phyloP scores from a whole-genome alignment of 2,329 filamentous ascomycete genomes.

The Neofusicoccum parvum region DNA sequence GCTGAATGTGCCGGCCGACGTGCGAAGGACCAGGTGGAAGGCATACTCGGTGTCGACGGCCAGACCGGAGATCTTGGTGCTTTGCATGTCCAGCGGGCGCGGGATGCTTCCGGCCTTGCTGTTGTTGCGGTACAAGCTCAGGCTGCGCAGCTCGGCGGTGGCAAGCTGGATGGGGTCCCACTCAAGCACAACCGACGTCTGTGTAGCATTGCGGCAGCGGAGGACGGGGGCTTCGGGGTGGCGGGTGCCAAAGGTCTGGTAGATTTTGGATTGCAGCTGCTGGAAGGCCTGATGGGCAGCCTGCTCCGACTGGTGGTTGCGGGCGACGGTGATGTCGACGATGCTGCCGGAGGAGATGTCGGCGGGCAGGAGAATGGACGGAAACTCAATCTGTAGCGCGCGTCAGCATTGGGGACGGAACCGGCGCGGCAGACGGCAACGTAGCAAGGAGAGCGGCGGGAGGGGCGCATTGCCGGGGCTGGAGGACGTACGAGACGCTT shows the following conservation, averaged over 20 bases:
- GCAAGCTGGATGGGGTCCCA: conserved; percentile 95
- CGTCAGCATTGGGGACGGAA: conserved; percentile 16
- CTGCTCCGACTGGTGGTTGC: conserved; percentile 79
- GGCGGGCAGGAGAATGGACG: conserved; percentile 91
- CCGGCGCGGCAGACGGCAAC: background rate
- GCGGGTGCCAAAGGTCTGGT: conserved; percentile 78
- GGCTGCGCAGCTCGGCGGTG: conserved; percentile 84
- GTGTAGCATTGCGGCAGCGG: conserved; percentile 93
- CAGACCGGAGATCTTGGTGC: conserved; percentile 94
- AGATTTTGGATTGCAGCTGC: conserved; percentile 85
- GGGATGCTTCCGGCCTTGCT: conserved; percentile 97
- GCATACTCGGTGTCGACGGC: conserved; percentile 96
- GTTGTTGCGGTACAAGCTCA: conserved; percentile 92
- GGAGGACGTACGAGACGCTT: conserved; percentile 80
- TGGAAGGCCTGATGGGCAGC: conserved; percentile 76
- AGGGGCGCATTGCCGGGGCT: conserved; percentile 24
- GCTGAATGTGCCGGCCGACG: conserved; percentile 81
- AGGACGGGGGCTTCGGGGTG: conserved; percentile 77
- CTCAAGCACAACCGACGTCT: conserved; percentile 97
- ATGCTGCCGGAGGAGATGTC: conserved; percentile 96
- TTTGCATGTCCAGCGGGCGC: conserved; percentile 80
- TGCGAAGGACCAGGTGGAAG: conserved; percentile 90
- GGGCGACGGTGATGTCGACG: conserved; percentile 93
- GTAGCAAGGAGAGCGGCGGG: conserved; percentile 24
- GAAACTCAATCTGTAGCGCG: conserved; percentile 83